Percentiles rank a stretch among this genome's conserved stretches.
Evolutionary conservation across 768 basidiomycete species (phyloP).

Genomic region (Sporobolomyces roseus): DNA sequence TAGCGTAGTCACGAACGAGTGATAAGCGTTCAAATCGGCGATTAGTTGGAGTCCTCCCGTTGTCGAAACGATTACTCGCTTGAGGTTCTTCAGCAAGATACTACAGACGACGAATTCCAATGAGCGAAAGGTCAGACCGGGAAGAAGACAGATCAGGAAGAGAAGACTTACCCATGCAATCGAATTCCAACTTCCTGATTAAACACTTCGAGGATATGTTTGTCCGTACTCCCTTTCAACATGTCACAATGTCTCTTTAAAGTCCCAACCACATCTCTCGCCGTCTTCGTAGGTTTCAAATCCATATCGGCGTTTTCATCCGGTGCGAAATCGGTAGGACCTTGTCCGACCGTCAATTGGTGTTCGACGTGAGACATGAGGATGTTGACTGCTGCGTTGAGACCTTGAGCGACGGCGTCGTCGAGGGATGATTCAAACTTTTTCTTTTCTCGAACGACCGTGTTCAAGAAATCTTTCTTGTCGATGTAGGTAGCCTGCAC

Average conservation of each 20-base stretch:
- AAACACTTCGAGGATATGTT: conserved; percentile 95
- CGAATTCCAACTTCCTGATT: conserved; percentile 95
- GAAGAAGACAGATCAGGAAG: background rate
- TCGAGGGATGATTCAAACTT: conserved; percentile 87
- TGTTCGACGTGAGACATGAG: conserved; percentile 72
- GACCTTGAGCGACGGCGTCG: conserved; percentile 83
- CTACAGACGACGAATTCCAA: conserved; percentile 51
- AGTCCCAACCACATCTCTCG: conserved; percentile 81
- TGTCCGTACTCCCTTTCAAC: conserved; percentile 85
- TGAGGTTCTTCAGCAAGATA: conserved; percentile 92
- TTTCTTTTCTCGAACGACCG: conserved; percentile 93
- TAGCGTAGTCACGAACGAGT: conserved; percentile 78
- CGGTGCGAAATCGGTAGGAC: conserved; percentile 84
- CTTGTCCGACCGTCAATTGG: conserved; percentile 75
- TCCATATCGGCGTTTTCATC: conserved; percentile 66
- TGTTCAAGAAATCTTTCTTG: conserved; percentile 65
- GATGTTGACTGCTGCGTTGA: conserved; percentile 81
- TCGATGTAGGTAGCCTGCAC: conserved; percentile 68
- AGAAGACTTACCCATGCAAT: conserved; percentile 63
- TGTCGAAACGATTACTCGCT: conserved; percentile 92
- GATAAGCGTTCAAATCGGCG: conserved; percentile 90
- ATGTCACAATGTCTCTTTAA: conserved; percentile 86
- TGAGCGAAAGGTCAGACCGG: background rate
- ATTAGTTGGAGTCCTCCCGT: conserved; percentile 93
- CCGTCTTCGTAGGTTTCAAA: conserved; percentile 78